Base-by-base conservation (phyloP, 208 protist genomes). In the Herpetomonas samuelpessoai region DNA sequence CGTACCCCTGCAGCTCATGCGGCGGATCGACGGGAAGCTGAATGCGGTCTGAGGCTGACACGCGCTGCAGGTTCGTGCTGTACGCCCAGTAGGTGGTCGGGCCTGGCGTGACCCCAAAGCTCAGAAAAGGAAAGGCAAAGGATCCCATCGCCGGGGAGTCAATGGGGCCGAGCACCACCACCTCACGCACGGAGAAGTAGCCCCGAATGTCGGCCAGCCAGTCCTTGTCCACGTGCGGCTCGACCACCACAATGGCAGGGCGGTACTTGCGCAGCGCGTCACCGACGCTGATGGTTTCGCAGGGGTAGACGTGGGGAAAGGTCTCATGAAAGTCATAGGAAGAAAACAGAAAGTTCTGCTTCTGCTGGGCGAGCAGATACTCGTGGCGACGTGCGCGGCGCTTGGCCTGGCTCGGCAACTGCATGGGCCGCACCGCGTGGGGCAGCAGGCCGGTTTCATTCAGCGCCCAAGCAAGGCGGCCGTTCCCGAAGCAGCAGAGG, bases 181-280 rank as follows among this genome's bases (percentile, higher is more conserved):
- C 83, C 67, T 90, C 82, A 26, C 86, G 70, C 38, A 90, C 76
- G n/a, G 66, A 80, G 61, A 71, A 73, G 55, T 69, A 93, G 44
- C 86, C 86, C 18, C 86, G 79, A 1, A 93, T 19, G 44, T 91
- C 83, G 19, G 68, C 71, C 12, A 91, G 27, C 62, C 67, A 93
- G 59, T 93, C 86, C 21, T 78, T 53, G 51, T 81, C 81, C n/a
- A 78, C 65, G 61, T 93, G 86, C 27, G 86, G 86, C 62, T 90
- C 81, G 12, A 91, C 83, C 14, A 93, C 18, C 0, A 74, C 75
- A 22, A 93, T 65, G 18, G 71, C 74, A 0, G 86, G 86, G 19
- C 54, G 19, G 69, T 85, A 88, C 57, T 74, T 74, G 22, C 63
- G 69, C 62, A 93, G 60, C 25, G 86, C 86, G 28, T 88, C 80